phyloP scores from a whole-genome alignment of 179 eudicot genomes.

The Beta lomatogona region DNA sequence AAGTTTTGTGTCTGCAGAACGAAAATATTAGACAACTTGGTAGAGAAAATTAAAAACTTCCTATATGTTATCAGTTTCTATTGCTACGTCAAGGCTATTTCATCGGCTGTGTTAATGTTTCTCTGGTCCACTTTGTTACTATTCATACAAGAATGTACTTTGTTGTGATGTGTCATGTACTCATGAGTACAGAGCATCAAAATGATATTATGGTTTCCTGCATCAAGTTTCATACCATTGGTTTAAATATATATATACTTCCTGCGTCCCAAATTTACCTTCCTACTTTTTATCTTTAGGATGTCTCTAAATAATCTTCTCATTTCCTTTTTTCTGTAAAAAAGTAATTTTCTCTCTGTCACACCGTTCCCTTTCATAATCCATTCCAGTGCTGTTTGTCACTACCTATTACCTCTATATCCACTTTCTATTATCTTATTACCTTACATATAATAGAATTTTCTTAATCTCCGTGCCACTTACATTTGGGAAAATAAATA shows the following conservation, averaged over 20 bases:
- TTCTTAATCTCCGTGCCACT: not conserved
- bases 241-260: not conserved
- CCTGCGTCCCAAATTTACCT: not conserved
- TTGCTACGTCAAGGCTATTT: not conserved
- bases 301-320: not conserved
- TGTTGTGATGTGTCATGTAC: not conserved
- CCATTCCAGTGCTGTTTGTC: not conserved
- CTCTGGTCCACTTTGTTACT: not conserved
- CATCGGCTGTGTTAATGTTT: not conserved
- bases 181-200: not conserved
- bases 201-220: not conserved
- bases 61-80: not conserved
- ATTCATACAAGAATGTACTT: not conserved
- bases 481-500: not conserved
- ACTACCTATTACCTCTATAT: not conserved
- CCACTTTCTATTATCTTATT: not conserved
- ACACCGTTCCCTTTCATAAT: not conserved
- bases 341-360: not conserved
- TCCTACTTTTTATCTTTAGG: not conserved
- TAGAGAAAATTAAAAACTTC: not conserved
- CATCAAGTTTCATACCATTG: not conserved
- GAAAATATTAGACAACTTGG: not conserved
- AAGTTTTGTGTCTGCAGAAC: not conserved
- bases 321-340: not conserved
- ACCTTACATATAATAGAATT: not conserved